Conservation (phyloP, 257 asterid genomes). For the Solanum virginianum region DNA sequence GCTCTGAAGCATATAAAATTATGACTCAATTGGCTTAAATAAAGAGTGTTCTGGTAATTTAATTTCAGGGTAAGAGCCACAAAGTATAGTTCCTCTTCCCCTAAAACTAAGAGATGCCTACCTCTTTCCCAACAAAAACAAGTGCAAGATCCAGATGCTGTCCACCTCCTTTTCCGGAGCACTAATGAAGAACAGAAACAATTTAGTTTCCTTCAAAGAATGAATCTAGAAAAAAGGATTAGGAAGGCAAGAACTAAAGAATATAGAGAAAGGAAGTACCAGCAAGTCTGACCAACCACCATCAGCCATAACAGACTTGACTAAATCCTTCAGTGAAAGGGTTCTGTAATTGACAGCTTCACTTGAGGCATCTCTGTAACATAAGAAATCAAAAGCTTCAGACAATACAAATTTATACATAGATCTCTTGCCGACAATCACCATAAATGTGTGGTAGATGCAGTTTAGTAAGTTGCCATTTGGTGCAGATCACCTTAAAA, state of each 20-base stretch:
- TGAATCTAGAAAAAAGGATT: background rate
- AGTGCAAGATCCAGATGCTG: conserved; percentile 56
- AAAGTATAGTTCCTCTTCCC: background rate
- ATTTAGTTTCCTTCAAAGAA: background rate
- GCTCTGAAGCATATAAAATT: background rate
- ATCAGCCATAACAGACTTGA: conserved; percentile 60
- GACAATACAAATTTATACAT: background rate
- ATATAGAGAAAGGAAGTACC: conserved; percentile 22
- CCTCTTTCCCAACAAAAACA: conserved; percentile 81
- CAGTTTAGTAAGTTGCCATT: background rate
- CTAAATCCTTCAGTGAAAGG: conserved; percentile 64
- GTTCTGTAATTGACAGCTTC: conserved; percentile 63
- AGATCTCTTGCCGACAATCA: background rate
- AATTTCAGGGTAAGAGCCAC: background rate
- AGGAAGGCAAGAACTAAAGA: background rate
- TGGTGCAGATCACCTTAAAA: background rate
- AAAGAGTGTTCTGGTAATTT: background rate
- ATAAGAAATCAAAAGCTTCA: background rate
- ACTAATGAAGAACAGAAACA: conserved; percentile 35
- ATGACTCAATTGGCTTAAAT: background rate
- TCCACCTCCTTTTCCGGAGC: conserved; percentile 47
- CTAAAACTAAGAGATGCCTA: conserved; percentile 10
- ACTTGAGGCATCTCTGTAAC: conserved; percentile 26
- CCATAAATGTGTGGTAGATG: background rate
- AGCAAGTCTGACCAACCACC: conserved; percentile 83